A percentile compares a stretch with the other conserved stretches of the same genome.
These are phyloP conservation scores for Peniophora sp. DNA, from an alignment of 1,284 basidiomycete genomes.

Conservation along the genomic window DNA sequence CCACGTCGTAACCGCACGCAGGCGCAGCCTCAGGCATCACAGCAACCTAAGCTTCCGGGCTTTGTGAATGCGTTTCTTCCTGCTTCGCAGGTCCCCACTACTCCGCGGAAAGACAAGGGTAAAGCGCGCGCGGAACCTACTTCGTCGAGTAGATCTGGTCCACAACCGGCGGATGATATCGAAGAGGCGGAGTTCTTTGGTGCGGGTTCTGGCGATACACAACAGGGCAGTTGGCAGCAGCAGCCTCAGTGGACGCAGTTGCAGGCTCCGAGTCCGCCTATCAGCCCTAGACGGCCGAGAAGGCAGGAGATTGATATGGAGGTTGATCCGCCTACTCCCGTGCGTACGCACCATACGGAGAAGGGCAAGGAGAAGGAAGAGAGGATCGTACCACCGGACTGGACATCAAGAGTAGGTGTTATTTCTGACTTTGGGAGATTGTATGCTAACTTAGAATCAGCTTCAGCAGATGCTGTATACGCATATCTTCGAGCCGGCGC, in stretches of 20 bases:
- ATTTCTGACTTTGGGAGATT: background rate
- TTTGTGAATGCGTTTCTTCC: constrained; percentile 27
- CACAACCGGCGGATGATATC: constrained; percentile 8
- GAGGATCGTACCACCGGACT: background rate
- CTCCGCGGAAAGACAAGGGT: constrained; percentile 11
- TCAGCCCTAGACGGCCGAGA: background rate
- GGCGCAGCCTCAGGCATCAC: constrained; percentile 1
- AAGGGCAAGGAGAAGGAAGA: background rate
- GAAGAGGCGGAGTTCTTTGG: constrained; percentile 27
- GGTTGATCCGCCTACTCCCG: background rate
- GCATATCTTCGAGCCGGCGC: background rate
- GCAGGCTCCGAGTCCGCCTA: too few species aligned
- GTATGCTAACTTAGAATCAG: background rate
- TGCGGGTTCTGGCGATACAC: constrained; percentile 48
- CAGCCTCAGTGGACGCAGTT: too few species aligned
- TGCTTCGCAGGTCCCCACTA: constrained; percentile 8
- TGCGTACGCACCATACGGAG: background rate
- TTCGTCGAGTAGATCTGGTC: too few species aligned
- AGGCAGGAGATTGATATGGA: background rate
- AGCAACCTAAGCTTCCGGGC: constrained; percentile 18
- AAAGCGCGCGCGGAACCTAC: constrained; percentile 10
- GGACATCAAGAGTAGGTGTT: background rate
- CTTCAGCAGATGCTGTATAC: background rate
- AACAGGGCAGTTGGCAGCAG: too few species aligned
- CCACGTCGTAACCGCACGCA: background rate